These are phyloP conservation scores for Phaeoacremonium minimum DNA, from an alignment of 2,329 filamentous ascomycete species.

Conservation along the genomic window DNA sequence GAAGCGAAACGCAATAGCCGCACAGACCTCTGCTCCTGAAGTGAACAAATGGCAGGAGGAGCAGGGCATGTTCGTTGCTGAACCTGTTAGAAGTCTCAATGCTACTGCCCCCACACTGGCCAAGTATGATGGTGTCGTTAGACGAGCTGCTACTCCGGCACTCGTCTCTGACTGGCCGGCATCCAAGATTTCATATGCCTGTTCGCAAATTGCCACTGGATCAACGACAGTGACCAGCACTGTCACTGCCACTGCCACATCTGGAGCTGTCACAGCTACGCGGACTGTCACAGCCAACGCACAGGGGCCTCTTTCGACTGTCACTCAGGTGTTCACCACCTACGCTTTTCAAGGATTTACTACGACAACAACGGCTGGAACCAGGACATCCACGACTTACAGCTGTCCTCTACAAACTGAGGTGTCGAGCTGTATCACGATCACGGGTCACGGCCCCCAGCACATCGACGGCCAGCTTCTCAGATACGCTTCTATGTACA, in stretches of 20 bases:
- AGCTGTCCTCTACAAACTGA: background rate
- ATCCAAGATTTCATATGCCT: background rate
- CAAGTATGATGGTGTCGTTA: too few species aligned
- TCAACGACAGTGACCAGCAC: constrained; percentile 1
- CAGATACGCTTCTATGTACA: background rate
- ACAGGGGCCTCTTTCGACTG: too few species aligned
- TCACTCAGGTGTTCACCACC: too few species aligned
- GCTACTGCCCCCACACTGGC: background rate
- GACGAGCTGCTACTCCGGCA: background rate
- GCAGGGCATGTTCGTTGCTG: too few species aligned
- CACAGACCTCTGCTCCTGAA: too few species aligned
- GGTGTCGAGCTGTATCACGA: background rate
- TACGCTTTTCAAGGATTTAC: too few species aligned
- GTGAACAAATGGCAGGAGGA: too few species aligned
- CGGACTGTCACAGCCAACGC: too few species aligned
- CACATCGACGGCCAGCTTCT: background rate
- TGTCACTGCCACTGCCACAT: background rate
- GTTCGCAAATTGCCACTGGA: background rate
- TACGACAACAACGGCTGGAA: too few species aligned
- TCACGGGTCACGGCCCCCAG: background rate
- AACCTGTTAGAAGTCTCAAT: too few species aligned
- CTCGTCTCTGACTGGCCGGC: background rate
- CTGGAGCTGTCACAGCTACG: background rate
- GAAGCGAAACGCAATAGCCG: too few species aligned
- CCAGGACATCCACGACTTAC: too few species aligned